Conservation (phyloP, 1,284 basidiomycete species). For the Fomitiporia mediterranea region DNA sequence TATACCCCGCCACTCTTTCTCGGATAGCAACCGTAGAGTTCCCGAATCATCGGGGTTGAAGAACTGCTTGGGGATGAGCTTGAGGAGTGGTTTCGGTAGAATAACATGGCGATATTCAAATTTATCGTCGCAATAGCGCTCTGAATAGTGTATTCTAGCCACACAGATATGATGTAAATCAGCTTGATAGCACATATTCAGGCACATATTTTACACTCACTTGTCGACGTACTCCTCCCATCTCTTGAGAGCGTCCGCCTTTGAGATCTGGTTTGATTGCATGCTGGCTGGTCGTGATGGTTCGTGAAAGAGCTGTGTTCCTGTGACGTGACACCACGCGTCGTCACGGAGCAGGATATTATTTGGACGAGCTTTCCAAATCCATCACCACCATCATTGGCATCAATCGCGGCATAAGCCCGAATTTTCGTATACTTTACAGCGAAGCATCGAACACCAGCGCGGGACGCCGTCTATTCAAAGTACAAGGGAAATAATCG, state of each 20-base stretch:
- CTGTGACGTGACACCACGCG: constrained; percentile 2
- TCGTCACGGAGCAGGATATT: background rate
- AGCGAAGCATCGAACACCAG: too few species aligned
- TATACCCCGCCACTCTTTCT: constrained; percentile 92
- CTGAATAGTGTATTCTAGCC: constrained; percentile 84
- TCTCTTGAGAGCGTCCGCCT: constrained; percentile 22
- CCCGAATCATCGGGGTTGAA: constrained; percentile 76
- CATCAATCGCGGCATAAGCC: too few species aligned
- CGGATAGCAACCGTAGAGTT: constrained; percentile 76
- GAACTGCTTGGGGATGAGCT: constrained; percentile 81
- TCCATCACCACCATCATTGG: background rate
- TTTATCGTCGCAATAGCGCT: constrained; percentile 77
- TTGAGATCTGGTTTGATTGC: constrained; percentile 11
- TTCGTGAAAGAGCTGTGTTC: background rate
- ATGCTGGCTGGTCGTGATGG: constrained; percentile 1
- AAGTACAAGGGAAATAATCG: background rate
- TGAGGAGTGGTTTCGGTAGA: constrained; percentile 82
- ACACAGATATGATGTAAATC: constrained; percentile 1
- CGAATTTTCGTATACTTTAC: too few species aligned
- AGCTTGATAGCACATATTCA: background rate
- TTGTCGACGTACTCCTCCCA: constrained; percentile 47
- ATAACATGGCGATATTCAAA: constrained; percentile 93
- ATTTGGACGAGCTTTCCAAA: too few species aligned
- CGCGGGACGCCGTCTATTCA: too few species aligned
- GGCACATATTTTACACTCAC: constrained; percentile 35